Percentiles rank a stretch among this genome's conserved stretches.
Evolutionary conservation across 257 asterid species (phyloP).

Genomic region (Ehretia macrophylla): DNA sequence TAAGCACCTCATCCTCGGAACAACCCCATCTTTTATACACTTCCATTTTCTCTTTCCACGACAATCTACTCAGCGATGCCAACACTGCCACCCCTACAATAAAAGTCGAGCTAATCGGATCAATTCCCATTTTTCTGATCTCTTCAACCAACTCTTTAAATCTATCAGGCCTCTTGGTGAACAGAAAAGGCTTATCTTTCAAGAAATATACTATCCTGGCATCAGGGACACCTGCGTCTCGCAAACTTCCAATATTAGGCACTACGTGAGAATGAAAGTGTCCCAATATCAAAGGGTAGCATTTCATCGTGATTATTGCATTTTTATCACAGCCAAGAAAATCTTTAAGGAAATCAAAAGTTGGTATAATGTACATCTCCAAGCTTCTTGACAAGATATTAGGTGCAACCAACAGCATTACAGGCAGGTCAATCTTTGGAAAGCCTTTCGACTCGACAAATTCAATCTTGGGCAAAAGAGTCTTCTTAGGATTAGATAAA

Average conservation of each 20-base stretch:
- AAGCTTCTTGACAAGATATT: slow-evolving; percentile 18
- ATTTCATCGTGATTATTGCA: neutral
- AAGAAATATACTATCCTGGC: neutral
- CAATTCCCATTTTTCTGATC: slow-evolving; percentile 1
- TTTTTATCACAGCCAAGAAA: slow-evolving; percentile 8
- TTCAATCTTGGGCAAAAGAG: slow-evolving; percentile 23
- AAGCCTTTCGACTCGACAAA: slow-evolving; percentile 20
- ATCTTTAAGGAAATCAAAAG: slow-evolving; percentile 9
- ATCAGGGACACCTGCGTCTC: slow-evolving; percentile 9
- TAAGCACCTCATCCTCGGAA: slow-evolving; percentile 17
- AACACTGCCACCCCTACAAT: slow-evolving; percentile 6
- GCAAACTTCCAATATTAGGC: slow-evolving; percentile 7
- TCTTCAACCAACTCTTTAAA: slow-evolving; percentile 4
- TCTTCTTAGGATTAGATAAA: slow-evolving; percentile 8
- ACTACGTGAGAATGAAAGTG: neutral
- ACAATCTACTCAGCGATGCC: neutral
- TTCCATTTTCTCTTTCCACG: slow-evolving; percentile 15
- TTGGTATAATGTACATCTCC: slow-evolving; percentile 13
- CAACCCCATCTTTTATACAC: slow-evolving; percentile 24
- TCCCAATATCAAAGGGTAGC: neutral
- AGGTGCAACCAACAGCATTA: slow-evolving; percentile 4
- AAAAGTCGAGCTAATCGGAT: neutral
- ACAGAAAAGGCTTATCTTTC: slow-evolving; percentile 1
- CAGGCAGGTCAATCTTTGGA: neutral
- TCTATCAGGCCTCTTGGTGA: neutral